Base-by-base conservation (phyloP, 306 rosid genomes). In the Dalbergia oliveri region DNA sequence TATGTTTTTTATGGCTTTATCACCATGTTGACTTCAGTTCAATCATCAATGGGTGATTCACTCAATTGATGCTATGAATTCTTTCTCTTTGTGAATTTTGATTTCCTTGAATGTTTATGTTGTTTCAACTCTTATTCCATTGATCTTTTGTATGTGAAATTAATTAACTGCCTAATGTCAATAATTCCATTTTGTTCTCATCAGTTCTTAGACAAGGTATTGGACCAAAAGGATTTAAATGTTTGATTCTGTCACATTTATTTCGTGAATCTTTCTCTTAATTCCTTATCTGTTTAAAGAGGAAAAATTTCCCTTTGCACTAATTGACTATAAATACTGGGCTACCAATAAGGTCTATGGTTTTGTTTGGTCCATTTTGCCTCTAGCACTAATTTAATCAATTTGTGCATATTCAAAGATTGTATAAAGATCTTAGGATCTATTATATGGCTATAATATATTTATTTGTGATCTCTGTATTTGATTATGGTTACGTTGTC, bases 41-140 rank as follows among this genome's bases (percentile, higher is more conserved):
- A 51, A 69, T 41, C 31, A 26, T 26, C 31, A 26, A 26, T 26
- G 60, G 72, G 56, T 26, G 77, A 69, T 13, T 57, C 8, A 5
- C 73, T 56, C 51, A 56, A 45, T 65, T 58, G 45, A 3, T 51
- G 77, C 16, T n/a, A 51, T 47, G n/a, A 10, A 35, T 68, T 68
- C 10, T 41, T 47, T 34, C 50, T 72, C 11, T 51, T 18, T 5
- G 44, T 16, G 33, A 45, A 62, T 53, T 83, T 37, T 15, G 45
- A 37, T 43, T 83, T 54, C 47, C 43, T 43, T 73, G 44, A 34
- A 70, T 78, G 60, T 51, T 39, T 35, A 49, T 83, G 73, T 66
- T 76, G 74, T 66, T 78, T 33, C 37, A 74, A 59, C 33, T 73
- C 60, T 11, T 35, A 37, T 78, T 58, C 43, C 11, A 45, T 13